Conservation (phyloP, 2,329 filamentous ascomycete species). For the Trichoderma atrobrunneum region DNA sequence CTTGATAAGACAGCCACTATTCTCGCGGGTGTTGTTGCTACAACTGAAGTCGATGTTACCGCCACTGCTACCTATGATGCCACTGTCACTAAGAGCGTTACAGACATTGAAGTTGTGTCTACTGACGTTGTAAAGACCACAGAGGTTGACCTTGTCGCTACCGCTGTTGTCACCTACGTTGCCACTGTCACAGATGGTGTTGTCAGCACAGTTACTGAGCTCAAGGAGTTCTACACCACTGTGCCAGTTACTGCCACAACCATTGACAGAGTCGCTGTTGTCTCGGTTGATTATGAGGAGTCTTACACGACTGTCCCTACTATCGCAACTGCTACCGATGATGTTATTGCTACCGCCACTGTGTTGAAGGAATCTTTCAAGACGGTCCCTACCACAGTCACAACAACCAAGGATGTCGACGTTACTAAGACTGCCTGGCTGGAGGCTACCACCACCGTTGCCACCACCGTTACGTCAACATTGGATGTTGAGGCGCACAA, state of each 20-base stretch:
- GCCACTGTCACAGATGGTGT: not conserved
- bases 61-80: not conserved
- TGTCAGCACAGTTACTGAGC: not conserved
- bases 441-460: not conserved
- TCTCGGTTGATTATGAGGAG: not conserved
- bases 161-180: not conserved
- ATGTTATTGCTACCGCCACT: not conserved
- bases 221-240: not conserved
- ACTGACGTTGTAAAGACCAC: not conserved
- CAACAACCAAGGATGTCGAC: not conserved
- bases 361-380: not conserved
- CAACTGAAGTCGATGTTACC: not conserved
- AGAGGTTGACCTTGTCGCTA: not conserved
- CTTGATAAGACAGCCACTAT: not conserved
- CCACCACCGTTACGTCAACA: not conserved
- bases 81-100: not conserved
- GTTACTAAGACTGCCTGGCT: not conserved
- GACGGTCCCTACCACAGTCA: not conserved
- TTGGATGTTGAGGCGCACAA: not conserved
- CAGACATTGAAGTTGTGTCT: not conserved
- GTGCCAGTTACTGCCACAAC: not conserved
- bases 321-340: not conserved
- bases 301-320: not conserved
- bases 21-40: not conserved
- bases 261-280: not conserved